A percentile compares a stretch with the other conserved stretches of the same genome.
phyloP scores from a whole-genome alignment of 176 grass and related monocot species.

The Hordeum marinum region DNA sequence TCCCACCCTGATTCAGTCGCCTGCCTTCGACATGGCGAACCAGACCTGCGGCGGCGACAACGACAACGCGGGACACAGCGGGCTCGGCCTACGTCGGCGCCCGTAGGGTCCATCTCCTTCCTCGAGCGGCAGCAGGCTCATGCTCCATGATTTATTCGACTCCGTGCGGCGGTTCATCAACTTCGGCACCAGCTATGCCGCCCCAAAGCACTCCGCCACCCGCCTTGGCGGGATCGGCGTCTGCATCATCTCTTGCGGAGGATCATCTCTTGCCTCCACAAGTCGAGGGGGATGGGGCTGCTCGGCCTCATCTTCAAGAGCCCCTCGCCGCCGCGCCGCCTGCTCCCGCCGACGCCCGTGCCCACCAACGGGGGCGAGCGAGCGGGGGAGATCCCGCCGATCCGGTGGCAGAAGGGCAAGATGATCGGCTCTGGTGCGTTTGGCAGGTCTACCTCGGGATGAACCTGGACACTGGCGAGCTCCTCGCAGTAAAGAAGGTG shows the following conservation, averaged over 20 bases:
- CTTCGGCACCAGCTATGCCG: background rate
- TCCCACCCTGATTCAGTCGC: no score
- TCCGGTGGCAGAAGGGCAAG: constrained; percentile 78
- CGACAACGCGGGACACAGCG: background rate
- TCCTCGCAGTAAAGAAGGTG: constrained; percentile 90
- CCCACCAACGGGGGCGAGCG: background rate
- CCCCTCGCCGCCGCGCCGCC: constrained; percentile 36
- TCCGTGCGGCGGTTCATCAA: constrained; percentile 41
- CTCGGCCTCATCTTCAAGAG: constrained; percentile 59
- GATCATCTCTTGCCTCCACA: constrained; percentile 55
- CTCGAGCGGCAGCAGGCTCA: constrained; percentile 2
- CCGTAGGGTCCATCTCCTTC: no score
- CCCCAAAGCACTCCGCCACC: constrained; percentile 25
- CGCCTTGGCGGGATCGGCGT: no score
- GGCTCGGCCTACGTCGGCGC: no score
- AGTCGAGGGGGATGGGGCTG: constrained; percentile 53
- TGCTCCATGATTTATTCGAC: constrained; percentile 78
- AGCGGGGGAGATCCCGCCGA: constrained; percentile 3
- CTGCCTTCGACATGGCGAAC: no score
- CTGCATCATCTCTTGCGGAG: background rate
- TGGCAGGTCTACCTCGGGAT: constrained; percentile 83
- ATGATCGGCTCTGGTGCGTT: constrained; percentile 78
- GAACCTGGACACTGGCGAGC: constrained; percentile 91
- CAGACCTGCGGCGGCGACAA: background rate
- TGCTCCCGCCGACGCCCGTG: background rate